phyloP scores from a whole-genome alignment of 495 filamentous ascomycete genomes.

The Hypoxylon fragiforme region DNA sequence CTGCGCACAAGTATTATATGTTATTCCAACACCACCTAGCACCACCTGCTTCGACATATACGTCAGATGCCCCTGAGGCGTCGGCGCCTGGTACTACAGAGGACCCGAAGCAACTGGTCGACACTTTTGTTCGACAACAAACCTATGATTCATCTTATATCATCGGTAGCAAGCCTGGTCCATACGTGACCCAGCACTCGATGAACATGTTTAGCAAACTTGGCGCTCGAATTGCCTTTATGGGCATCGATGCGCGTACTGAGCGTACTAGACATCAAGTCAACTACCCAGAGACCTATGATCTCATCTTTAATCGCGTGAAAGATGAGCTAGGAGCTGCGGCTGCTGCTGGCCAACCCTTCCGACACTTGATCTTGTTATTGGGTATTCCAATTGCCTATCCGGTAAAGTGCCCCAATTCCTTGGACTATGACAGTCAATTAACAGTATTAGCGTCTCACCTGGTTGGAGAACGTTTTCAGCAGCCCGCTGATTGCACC shows the following conservation, averaged over 20 bases:
- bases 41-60: conserved; percentile 80
- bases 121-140: conserved; percentile 67
- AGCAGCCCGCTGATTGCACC: conserved; percentile 80
- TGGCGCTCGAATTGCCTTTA: conserved; percentile 81
- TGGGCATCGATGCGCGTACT: conserved; percentile 87
- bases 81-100: conserved; percentile 49
- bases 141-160: conserved; percentile 74
- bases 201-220: conserved; percentile 80
- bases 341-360: conserved; percentile 54
- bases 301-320: conserved; percentile 74
- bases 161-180: conserved; percentile 72
- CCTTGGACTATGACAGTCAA: not conserved
- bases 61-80: conserved; percentile 52
- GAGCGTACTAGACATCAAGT: conserved; percentile 91
- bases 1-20: conserved; percentile 87
- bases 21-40: conserved; percentile 92
- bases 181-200: conserved; percentile 79
- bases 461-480: conserved; percentile 90
- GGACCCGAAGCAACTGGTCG: conserved; percentile 68
- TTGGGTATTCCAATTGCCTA: conserved; percentile 95
- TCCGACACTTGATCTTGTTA: conserved; percentile 82
- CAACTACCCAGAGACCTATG: conserved; percentile 88
- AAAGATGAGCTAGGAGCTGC: conserved; percentile 62
- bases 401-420: conserved; percentile 52
- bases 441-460: conserved; percentile 61